A percentile compares a stretch with the other conserved stretches of the same genome.
Evolutionary conservation across 2,329 filamentous ascomycete species (phyloP).

Genomic region (Talaromyces sp.): DNA sequence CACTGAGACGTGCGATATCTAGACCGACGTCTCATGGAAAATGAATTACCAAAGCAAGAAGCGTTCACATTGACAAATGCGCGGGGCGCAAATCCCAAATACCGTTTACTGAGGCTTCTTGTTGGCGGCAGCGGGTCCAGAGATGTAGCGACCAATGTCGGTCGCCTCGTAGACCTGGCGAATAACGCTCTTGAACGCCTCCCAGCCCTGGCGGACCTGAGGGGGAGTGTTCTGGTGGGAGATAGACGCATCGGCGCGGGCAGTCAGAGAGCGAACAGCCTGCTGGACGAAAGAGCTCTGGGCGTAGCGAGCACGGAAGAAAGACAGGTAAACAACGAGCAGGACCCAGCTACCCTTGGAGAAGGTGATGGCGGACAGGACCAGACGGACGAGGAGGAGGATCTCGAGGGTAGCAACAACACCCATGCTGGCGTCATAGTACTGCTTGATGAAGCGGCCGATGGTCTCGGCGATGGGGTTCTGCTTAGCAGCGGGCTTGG

Average conservation of each 20-base stretch:
- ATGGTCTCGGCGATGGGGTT: constrained; percentile 77
- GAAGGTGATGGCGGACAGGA: constrained; percentile 82
- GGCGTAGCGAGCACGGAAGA: constrained; percentile 84
- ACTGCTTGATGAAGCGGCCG: constrained; percentile 92
- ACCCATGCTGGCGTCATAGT: constrained; percentile 96
- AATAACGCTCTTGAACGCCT: constrained; percentile 70
- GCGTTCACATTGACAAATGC: background rate
- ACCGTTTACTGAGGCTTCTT: constrained; percentile 53
- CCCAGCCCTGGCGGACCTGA: constrained; percentile 77
- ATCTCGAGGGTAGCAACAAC: constrained; percentile 89
- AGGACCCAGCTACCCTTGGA: constrained; percentile 89
- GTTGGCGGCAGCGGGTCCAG: constrained; percentile 44
- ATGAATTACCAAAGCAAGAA: background rate
- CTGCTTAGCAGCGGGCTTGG: constrained; percentile 51
- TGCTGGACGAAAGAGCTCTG: constrained; percentile 94
- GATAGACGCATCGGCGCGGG: constrained; percentile 77
- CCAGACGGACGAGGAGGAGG: constrained; percentile 78
- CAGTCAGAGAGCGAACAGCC: constrained; percentile 71
- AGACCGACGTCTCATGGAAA: background rate
- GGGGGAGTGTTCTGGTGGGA: constrained; percentile 87
- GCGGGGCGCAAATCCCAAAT: background rate
- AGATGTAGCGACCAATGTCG: constrained; percentile 73
- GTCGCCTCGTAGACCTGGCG: constrained; percentile 78
- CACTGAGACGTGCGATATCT: background rate
- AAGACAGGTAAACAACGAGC: constrained; percentile 80